Conservation (phyloP, 2,329 filamentous ascomycete species). For the Colletotrichum tanaceti region DNA sequence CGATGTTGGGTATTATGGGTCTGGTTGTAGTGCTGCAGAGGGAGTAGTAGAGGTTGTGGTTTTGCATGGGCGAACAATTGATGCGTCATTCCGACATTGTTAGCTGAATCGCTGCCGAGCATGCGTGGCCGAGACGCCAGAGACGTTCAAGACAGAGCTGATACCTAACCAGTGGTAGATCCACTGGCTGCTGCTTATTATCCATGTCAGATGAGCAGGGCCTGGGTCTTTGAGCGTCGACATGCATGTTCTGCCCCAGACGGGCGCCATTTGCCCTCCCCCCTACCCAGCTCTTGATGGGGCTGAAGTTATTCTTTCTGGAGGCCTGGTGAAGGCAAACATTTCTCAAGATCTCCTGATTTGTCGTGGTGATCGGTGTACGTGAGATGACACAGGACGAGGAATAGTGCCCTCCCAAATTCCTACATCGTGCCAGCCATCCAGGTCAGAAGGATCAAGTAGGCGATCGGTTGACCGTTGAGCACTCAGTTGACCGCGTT, state of each 20-base stretch:
- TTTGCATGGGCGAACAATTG: neutral
- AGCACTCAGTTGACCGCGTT: neutral
- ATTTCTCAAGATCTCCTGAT: neutral
- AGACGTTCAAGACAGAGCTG: neutral
- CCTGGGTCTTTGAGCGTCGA: neutral
- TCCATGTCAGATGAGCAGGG: neutral
- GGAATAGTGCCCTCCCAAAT: neutral
- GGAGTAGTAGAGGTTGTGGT: constrained; percentile 66
- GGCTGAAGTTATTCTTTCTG: neutral
- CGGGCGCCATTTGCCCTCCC: too few species aligned
- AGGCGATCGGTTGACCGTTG: neutral
- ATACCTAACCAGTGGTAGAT: neutral
- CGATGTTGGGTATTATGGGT: constrained; percentile 94
- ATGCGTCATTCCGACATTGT: neutral
- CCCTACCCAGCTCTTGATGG: neutral
- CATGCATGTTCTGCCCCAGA: neutral
- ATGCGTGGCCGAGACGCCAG: neutral
- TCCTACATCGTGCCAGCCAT: neutral
- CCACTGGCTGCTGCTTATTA: neutral
- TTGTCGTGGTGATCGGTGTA: too few species aligned
- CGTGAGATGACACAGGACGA: neutral
- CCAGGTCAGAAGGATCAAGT: neutral
- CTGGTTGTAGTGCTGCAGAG: constrained; percentile 91
- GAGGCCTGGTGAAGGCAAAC: neutral
- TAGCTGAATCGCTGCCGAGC: neutral